Base-by-base conservation (phyloP, 129 eudicot genomes). In the Kitagawia praeruptora region DNA sequence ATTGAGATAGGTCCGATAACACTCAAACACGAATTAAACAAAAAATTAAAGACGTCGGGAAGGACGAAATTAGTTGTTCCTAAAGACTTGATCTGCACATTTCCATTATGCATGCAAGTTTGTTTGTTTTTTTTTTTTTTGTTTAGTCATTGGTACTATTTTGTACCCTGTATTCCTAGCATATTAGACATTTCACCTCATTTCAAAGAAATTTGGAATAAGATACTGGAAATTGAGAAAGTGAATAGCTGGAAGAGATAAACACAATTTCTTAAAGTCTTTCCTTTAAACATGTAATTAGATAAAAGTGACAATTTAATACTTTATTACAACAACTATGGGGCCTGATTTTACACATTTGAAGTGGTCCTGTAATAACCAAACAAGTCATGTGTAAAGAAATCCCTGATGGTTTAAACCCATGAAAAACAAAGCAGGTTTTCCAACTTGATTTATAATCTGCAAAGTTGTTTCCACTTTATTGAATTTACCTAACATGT, bases 401-500 rank as follows among this genome's bases (percentile, higher is more conserved):
- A 80, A 80, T 77, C 56, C 63, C 74, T 78, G 76, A 72, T 77
- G 66, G 41, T 76, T 82, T 77, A 82, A 84, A 83, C 66, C 84
- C 82, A 70, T 51, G 71, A 44, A 64, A 74, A 72, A 45, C 80
- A 69, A 75, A 81, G 79, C 75, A 81, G 40, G 63, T 74, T 42
- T 82, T 79, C 85, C 14, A 40, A 81, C 83, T 71, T 79, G 89
- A 87, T 75, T 79, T 88, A 87, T 63, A 81, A 88, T 84, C 88
- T 83, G 87, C 89, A 87, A 92, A 87, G 93, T 90, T 73, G 87
- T 87, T 89, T 81, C 41, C 83, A 84, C 93, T 88, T 88, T 82
- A 79, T 83, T 88, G 45, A 80, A 89, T 75, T 86, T 86, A 79
- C 93, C 90, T 79, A 85, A 79, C 79, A 77, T 76, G 71, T 51